Conservation (phyloP, 768 basidiomycete species). For the Russula olivacea region DNA sequence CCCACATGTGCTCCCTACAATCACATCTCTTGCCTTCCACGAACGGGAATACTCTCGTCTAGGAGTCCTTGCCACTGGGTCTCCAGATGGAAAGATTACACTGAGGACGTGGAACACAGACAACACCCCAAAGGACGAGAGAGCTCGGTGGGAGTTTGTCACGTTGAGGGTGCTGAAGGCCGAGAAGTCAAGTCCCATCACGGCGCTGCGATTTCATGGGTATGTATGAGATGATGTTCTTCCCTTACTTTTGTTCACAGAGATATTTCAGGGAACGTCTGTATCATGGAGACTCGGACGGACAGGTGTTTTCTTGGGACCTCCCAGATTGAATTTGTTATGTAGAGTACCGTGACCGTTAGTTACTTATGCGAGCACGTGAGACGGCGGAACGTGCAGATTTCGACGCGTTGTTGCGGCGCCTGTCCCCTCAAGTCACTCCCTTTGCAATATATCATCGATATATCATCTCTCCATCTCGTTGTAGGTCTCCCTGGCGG, state of each 20-base stretch:
- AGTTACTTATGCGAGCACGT: constrained; percentile 6
- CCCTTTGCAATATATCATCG: constrained; percentile 7
- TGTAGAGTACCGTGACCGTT: neutral
- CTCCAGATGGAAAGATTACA: constrained; percentile 66
- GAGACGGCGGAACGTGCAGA: neutral
- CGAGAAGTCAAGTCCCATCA: constrained; percentile 43
- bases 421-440: neutral
- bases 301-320: constrained; percentile 52
- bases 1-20: constrained; percentile 41
- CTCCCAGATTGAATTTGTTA: constrained; percentile 39
- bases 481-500: neutral
- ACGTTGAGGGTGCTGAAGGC: constrained; percentile 63
- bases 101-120: constrained; percentile 84
- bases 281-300: constrained; percentile 60
- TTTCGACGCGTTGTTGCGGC: neutral
- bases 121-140: constrained; percentile 57
- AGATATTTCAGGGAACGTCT: constrained; percentile 44
- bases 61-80: constrained; percentile 77
- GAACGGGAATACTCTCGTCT: constrained; percentile 80
- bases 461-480: constrained; percentile 1
- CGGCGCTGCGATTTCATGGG: constrained; percentile 80
- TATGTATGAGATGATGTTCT: constrained; percentile 30
- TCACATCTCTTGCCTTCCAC: constrained; percentile 79
- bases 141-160: constrained; percentile 70
- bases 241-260: neutral